phyloP scores from a whole-genome alignment of 306 rosid species.

The Delonix regia region DNA sequence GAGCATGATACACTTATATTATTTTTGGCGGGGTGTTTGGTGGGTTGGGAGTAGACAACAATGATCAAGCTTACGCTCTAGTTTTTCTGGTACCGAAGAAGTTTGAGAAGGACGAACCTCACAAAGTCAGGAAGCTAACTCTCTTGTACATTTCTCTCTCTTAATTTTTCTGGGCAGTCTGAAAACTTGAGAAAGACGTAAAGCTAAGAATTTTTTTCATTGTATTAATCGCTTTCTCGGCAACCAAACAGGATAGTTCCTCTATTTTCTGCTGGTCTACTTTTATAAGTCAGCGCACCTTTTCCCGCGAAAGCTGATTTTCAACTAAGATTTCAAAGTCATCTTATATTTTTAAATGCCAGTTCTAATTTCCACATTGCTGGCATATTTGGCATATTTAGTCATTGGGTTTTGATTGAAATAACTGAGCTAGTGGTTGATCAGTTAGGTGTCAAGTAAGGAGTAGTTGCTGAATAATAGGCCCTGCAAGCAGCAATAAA shows the following conservation, averaged over 20 bases:
- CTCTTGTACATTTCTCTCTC: neutral
- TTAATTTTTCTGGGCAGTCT: conserved; percentile 25
- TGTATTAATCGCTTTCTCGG: conserved; percentile 10
- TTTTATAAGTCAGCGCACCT: conserved; percentile 24
- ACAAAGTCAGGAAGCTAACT: conserved; percentile 32
- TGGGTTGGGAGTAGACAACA: neutral
- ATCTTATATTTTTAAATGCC: neutral
- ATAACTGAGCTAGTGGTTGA: neutral
- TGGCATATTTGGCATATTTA: conserved; percentile 14
- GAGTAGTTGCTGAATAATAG: neutral
- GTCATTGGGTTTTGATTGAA: neutral
- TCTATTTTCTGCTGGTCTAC: conserved; percentile 24
- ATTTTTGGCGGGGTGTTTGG: neutral
- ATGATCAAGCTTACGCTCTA: conserved; percentile 28
- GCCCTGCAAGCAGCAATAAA: neutral
- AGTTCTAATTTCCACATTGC: conserved; percentile 13
- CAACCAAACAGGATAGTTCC: conserved; percentile 37
- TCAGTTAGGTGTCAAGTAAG: neutral
- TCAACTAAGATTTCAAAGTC: conserved; percentile 16
- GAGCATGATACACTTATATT: neutral
- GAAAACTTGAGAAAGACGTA: conserved; percentile 9
- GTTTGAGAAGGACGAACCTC: neutral
- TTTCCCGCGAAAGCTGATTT: conserved; percentile 22
- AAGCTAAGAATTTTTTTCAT: conserved; percentile 3
- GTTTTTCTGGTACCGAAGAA: neutral